Percentiles rank a stretch among this genome's conserved stretches.
These are phyloP conservation scores for Pontederia crassipes DNA, from an alignment of 176 grass and related monocot genomes.

Conservation along the genomic window DNA sequence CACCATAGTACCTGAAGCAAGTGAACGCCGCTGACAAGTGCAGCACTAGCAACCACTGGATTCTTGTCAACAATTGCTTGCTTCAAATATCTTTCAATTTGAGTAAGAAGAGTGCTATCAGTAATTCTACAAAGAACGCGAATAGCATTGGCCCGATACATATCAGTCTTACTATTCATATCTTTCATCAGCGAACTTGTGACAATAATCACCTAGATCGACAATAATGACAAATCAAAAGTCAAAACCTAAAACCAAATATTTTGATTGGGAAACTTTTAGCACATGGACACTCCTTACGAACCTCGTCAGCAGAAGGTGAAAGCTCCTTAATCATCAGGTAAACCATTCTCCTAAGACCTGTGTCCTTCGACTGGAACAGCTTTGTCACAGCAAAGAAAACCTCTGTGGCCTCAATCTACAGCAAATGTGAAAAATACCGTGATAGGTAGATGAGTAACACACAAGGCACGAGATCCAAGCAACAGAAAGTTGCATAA, in stretches of 20 bases:
- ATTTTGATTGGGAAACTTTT: background rate
- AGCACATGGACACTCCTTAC: background rate
- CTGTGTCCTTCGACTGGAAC: constrained; percentile 93
- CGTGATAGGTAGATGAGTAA: background rate
- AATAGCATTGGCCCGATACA: constrained; percentile 96
- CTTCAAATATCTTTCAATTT: constrained; percentile 96
- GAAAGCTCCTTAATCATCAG: constrained; percentile 99
- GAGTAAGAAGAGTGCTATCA: constrained; percentile 88
- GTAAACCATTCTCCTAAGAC: constrained; percentile 98
- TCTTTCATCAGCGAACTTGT: constrained; percentile 99
- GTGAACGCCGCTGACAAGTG: constrained; percentile 95
- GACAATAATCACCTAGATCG: constrained; percentile 84
- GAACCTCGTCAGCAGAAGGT: constrained; percentile 82
- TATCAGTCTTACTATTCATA: constrained; percentile 99
- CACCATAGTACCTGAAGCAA: constrained; percentile 59
- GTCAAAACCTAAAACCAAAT: background rate
- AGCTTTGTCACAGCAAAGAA: constrained; percentile 95
- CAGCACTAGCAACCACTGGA: constrained; percentile 90
- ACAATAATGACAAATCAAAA: constrained; percentile 10
- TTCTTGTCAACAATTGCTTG: constrained; percentile 99
- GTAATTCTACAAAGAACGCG: constrained; percentile 94
- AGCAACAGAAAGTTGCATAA: background rate
- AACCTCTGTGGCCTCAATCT: constrained; percentile 92
- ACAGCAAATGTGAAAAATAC: constrained; percentile 14
- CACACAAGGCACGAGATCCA: background rate